phyloP scores from a whole-genome alignment of 805 yeast species.

The Wickerhamomyces queroliae region DNA sequence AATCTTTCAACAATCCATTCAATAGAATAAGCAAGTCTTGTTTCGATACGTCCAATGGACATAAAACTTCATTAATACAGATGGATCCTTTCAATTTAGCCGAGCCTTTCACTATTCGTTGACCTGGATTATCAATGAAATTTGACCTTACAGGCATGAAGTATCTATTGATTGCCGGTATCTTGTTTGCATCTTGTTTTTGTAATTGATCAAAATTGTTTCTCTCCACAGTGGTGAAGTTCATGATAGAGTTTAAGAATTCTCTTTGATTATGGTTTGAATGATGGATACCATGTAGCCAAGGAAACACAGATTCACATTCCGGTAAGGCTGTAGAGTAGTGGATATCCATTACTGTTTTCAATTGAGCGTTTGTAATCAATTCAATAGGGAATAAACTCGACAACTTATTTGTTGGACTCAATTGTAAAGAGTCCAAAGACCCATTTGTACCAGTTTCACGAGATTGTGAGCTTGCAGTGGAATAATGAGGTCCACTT shows the following conservation, averaged over 20 bases:
- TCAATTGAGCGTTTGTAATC: slow-evolving; percentile 15
- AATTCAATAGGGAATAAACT: slow-evolving; percentile 16
- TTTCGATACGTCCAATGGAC: slow-evolving; percentile 38
- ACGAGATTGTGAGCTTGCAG: too few relatives aligned
- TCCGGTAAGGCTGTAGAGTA: slow-evolving; percentile 44
- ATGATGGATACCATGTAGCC: slow-evolving; percentile 66
- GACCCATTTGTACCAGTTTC: not conserved
- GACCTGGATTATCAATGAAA: slow-evolving; percentile 23
- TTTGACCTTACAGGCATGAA: slow-evolving; percentile 22
- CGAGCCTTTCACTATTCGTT: slow-evolving; percentile 24
- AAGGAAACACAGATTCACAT: slow-evolving; percentile 72
- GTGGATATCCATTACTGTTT: slow-evolving; percentile 14
- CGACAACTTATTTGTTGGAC: slow-evolving; percentile 5
- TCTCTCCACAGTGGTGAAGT: slow-evolving; percentile 16
- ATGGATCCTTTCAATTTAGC: slow-evolving; percentile 52
- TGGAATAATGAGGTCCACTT: too few relatives aligned
- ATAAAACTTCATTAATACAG: slow-evolving; percentile 46
- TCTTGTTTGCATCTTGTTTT: slow-evolving; percentile 9
- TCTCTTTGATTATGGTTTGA: slow-evolving; percentile 21
- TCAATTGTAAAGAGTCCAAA: not conserved
- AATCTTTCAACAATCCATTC: slow-evolving; percentile 16
- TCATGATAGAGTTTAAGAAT: slow-evolving; percentile 15
- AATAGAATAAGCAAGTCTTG: slow-evolving; percentile 24
- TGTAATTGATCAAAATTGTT: slow-evolving; percentile 17
- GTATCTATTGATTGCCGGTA: slow-evolving; percentile 17